Conservation (phyloP, 2,329 filamentous ascomycete species). For the Aurifilum marmelostoma region DNA sequence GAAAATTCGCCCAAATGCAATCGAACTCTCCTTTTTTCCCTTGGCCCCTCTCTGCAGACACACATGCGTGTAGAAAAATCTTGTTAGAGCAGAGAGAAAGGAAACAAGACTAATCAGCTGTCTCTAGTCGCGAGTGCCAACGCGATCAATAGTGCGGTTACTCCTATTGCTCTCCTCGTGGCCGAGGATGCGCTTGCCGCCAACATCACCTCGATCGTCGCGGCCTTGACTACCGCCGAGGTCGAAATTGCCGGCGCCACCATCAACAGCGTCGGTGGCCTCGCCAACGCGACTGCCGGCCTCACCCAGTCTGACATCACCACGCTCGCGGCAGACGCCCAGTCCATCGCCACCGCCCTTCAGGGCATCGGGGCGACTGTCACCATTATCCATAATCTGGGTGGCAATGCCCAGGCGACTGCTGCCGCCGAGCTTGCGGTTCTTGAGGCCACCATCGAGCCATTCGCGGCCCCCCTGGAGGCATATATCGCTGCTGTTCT, state of each 20-base stretch:
- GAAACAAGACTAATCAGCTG: background rate
- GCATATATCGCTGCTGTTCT: background rate
- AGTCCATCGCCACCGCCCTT: background rate
- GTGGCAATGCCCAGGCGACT: background rate
- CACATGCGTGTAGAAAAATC: background rate
- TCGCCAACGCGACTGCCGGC: background rate
- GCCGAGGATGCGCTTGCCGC: background rate
- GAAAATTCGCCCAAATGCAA: background rate
- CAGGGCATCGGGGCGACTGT: background rate
- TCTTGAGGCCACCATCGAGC: background rate
- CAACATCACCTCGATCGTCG: background rate
- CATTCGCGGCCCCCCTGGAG: background rate
- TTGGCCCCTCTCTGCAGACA: background rate
- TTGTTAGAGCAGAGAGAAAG: too few relatives aligned
- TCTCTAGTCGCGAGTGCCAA: background rate
- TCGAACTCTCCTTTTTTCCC: background rate
- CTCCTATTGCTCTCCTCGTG: background rate
- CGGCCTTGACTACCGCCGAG: background rate
- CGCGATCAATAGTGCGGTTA: background rate
- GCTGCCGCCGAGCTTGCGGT: background rate
- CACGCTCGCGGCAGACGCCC: background rate
- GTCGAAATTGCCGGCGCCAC: background rate
- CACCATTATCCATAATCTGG: background rate
- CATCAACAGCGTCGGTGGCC: background rate
- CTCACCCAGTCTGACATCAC: slow-evolving; percentile 1